Base-by-base conservation (phyloP, 1,284 basidiomycete species). In the Inonotus hispidus region DNA sequence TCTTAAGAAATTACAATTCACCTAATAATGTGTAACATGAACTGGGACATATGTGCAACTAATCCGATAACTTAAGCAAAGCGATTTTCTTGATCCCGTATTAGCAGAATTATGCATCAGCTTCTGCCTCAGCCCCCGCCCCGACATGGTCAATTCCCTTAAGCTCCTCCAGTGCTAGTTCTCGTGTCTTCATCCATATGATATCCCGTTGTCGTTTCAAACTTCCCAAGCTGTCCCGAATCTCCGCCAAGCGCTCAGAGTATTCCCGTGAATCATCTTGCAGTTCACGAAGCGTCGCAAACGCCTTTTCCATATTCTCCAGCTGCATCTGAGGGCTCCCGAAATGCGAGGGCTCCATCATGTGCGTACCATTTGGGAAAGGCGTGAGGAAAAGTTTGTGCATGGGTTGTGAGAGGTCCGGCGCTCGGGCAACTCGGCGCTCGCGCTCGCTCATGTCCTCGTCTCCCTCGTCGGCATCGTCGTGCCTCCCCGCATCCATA, bases 231-330 rank as follows among this genome's bases (percentile, higher is more conserved):
- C 82, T 82, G 66, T 92, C 89, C 56, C 90, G 74, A 58, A 92
- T 89, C 70, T 92, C 90, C 66, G 88, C 82, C 60, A 92, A 71
- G 27, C 90, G 80, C 68, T 92, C 90, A 3, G 85, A 82, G 69
- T 92, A 92, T 70, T 92, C 90, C 53, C 89, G 77, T 3, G 85
- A 87, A 67, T 92, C 90, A 68, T 92, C 90, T 68, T 89, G 85
- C 16, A 92, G 74, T 66, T 92, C 90, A 54, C 87, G 81, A 54
- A 92, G 71, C 2, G 82, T 79, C 10, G 84, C 81, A 45, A 92
- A 67, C 11, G 85, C 82, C 70, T 88, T 90, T 68, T 91, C 88
- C 60, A 92, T 70, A 11, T 75, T 85, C 50, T 85, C 86, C 62
- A 82, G 71, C 66, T 89, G 86, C 71, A 80, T 78, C 56, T 87